Percentiles rank a stretch among this genome's conserved stretches.
These are phyloP conservation scores for Sclerotinia spermophila DNA, from an alignment of 2,329 filamentous ascomycete genomes.

Conservation along the genomic window DNA sequence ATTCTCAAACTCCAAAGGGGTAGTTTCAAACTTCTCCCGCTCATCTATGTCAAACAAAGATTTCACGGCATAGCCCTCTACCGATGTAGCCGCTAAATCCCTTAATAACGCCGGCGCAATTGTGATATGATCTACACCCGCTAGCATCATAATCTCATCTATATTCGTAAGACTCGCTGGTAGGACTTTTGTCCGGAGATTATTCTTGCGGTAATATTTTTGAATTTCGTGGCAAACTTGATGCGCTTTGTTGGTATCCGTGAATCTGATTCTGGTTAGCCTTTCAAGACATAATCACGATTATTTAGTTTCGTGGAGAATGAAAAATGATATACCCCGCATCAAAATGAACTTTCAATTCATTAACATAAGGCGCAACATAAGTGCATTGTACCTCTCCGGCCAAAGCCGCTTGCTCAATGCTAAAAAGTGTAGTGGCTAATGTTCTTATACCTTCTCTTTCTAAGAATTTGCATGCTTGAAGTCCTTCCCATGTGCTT, in stretches of 20 bases:
- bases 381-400: slow-evolving; percentile 56
- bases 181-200: slow-evolving; percentile 48
- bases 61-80: slow-evolving; percentile 11
- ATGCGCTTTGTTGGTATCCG: slow-evolving; percentile 44
- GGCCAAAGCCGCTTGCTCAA: slow-evolving; percentile 57
- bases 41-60: slow-evolving; percentile 27
- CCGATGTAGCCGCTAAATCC: slow-evolving; percentile 21
- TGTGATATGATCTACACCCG: slow-evolving; percentile 57
- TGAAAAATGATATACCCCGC: slow-evolving; percentile 37
- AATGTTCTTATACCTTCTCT: slow-evolving; percentile 50
- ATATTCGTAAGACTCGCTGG: slow-evolving; percentile 55
- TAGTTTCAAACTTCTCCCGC: background rate
- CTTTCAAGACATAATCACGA: background rate
- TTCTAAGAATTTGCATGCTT: slow-evolving; percentile 55
- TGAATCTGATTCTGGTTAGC: slow-evolving; percentile 40
- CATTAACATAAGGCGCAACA: slow-evolving; percentile 64
- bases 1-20: slow-evolving; percentile 31
- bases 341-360: slow-evolving; percentile 60
- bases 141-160: slow-evolving; percentile 55
- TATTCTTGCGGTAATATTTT: slow-evolving; percentile 46
- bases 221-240: slow-evolving; percentile 47
- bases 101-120: slow-evolving; percentile 51
- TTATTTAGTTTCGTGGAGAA: background rate
- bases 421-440: slow-evolving; percentile 60
- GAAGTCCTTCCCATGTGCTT: slow-evolving; percentile 59